These are phyloP conservation scores for Colletotrichum plurivorum DNA, from an alignment of 2,329 filamentous ascomycete genomes.

Conservation along the genomic window DNA sequence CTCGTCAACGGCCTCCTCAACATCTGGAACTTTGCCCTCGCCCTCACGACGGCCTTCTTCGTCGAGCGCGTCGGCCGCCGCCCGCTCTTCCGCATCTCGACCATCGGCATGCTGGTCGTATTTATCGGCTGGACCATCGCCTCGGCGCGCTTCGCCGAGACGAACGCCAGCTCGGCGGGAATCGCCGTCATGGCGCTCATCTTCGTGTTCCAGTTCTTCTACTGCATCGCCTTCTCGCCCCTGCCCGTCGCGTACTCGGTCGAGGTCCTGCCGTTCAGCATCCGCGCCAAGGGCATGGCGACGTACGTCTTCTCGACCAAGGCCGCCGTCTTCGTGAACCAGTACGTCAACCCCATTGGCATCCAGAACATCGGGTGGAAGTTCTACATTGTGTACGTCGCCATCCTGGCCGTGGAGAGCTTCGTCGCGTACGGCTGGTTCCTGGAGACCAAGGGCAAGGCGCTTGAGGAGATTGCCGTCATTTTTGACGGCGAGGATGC, in stretches of 20 bases:
- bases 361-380: constrained; percentile 64
- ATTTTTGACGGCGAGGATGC: constrained; percentile 63
- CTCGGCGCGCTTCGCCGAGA: constrained; percentile 50
- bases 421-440: constrained; percentile 60
- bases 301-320: constrained; percentile 48
- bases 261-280: constrained; percentile 67
- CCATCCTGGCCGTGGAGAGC: constrained; percentile 60
- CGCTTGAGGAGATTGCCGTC: constrained; percentile 70
- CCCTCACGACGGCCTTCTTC: constrained; percentile 46
- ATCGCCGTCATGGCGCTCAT: constrained; percentile 52
- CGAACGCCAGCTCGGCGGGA: constrained; percentile 46
- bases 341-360: constrained; percentile 66
- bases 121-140: constrained; percentile 54
- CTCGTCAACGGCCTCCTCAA: constrained; percentile 48
- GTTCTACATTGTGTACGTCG: constrained; percentile 72
- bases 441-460: constrained; percentile 63
- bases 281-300: constrained; percentile 65
- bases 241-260: constrained; percentile 65
- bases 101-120: constrained; percentile 47
- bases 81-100: constrained; percentile 44
- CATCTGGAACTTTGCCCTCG: constrained; percentile 47
- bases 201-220: constrained; percentile 58
- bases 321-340: constrained; percentile 48
- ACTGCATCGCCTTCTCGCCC: constrained; percentile 69
- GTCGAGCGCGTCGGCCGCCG: constrained; percentile 48